Conservation (phyloP, 2,329 filamentous ascomycete genomes). For the Xylaria sp. region DNA sequence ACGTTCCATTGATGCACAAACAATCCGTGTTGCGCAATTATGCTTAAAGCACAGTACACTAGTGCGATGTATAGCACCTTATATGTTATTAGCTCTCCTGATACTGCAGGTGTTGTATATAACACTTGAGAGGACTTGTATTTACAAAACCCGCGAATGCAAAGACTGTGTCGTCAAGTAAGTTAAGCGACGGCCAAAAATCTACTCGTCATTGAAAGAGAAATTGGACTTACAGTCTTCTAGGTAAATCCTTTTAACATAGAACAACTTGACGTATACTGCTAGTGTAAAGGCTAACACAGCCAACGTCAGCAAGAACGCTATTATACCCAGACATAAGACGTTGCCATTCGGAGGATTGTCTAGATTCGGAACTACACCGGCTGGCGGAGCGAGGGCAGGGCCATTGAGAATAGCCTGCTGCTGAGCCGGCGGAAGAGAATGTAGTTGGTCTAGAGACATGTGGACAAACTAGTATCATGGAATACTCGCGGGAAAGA, state of each 20-base stretch:
- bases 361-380: slow-evolving; percentile 14
- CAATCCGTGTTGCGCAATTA: background rate
- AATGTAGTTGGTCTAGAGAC: slow-evolving; percentile 17
- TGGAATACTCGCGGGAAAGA: too few species aligned
- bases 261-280: background rate
- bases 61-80: background rate
- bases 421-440: slow-evolving; percentile 10
- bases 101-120: background rate
- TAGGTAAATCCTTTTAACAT: background rate
- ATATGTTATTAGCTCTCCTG: background rate
- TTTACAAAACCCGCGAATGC: slow-evolving; percentile 19
- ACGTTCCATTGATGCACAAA: slow-evolving; percentile 32
- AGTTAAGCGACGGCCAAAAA: background rate
- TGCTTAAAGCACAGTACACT: too few species aligned
- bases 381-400: slow-evolving; percentile 21
- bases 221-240: slow-evolving; percentile 12
- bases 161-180: slow-evolving; percentile 8
- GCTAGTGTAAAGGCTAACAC: background rate
- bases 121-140: background rate
- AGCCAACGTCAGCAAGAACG: background rate
- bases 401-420: slow-evolving; percentile 20
- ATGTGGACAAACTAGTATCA: slow-evolving; percentile 1
- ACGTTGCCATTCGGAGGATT: slow-evolving; percentile 16
- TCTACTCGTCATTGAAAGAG: background rate
- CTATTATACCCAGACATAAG: background rate